phyloP scores from a whole-genome alignment of 257 asterid species.

The Solanum virginianum region DNA sequence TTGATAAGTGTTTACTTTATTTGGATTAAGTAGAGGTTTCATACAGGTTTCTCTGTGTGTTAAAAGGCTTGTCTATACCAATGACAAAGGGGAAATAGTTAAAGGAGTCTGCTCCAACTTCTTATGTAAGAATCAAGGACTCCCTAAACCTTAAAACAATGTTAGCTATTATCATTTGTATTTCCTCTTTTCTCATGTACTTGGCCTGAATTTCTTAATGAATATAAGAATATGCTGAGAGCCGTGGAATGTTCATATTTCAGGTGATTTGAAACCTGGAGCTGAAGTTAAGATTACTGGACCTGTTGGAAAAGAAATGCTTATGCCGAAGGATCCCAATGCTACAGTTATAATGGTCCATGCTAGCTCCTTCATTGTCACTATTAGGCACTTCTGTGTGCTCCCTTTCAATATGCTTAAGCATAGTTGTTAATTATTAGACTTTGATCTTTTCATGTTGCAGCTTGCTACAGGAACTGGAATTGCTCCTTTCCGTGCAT shows the following conservation, averaged over 20 bases:
- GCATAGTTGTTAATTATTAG: neutral
- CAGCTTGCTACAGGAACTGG: constrained; percentile 96
- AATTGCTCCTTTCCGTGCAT: constrained; percentile 90
- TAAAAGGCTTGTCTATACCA: constrained; percentile 81
- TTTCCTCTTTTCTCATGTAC: neutral
- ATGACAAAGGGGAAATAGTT: constrained; percentile 60
- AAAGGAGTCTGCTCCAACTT: constrained; percentile 97
- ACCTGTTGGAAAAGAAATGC: constrained; percentile 97
- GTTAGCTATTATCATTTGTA: neutral
- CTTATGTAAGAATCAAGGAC: constrained; percentile 46
- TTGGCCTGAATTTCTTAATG: neutral
- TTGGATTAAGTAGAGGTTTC: neutral
- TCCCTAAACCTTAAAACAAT: neutral
- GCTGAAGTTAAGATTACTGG: constrained; percentile 76
- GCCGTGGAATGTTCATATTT: neutral
- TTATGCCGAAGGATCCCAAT: constrained; percentile 90
- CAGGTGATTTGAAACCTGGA: constrained; percentile 91
- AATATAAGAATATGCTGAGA: neutral
- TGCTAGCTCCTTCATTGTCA: neutral
- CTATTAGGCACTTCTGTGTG: neutral
- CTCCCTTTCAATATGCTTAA: neutral
- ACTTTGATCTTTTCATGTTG: neutral
- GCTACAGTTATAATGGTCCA: constrained; percentile 71
- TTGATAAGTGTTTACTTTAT: neutral
- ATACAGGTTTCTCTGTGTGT: constrained; percentile 77